Conservation (phyloP, 208 protist species). For the Leptomonas seymouri region DNA sequence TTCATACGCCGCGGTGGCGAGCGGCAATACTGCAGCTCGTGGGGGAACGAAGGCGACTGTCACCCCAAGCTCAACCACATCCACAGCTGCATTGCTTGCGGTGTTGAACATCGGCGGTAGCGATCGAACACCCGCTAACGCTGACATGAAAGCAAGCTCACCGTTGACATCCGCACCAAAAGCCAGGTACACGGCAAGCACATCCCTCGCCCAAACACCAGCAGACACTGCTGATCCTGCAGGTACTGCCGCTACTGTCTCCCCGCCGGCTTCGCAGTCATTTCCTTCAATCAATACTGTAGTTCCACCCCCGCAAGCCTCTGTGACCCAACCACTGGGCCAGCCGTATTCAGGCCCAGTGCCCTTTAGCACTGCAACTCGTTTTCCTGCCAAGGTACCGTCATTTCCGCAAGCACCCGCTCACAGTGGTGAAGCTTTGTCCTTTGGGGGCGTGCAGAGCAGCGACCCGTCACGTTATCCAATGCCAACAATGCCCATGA, state of each 20-base stretch:
- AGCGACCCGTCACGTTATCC: background rate
- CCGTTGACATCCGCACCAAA: background rate
- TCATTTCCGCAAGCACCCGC: background rate
- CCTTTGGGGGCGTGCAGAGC: background rate
- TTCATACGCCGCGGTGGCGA: background rate
- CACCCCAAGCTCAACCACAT: background rate
- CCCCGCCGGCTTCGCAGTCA: background rate
- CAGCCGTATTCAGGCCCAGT: background rate
- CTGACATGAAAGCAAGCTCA: background rate
- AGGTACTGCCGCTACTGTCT: background rate
- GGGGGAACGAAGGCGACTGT: background rate
- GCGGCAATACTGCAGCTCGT: background rate
- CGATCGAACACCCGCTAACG: background rate
- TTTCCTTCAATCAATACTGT: background rate
- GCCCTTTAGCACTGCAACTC: background rate
- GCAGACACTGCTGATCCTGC: background rate
- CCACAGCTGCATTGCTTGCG: slow-evolving; percentile 9
- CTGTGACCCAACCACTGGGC: no score
- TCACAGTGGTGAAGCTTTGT: background rate
- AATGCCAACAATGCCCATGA: background rate
- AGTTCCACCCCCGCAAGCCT: no score
- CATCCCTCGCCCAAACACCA: background rate
- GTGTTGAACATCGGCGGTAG: slow-evolving; percentile 1
- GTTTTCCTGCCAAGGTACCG: background rate
- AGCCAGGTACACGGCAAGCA: slow-evolving; percentile 1